Base-by-base conservation (phyloP, 108 stramenopile species). In the Mediolabrus comicus region DNA sequence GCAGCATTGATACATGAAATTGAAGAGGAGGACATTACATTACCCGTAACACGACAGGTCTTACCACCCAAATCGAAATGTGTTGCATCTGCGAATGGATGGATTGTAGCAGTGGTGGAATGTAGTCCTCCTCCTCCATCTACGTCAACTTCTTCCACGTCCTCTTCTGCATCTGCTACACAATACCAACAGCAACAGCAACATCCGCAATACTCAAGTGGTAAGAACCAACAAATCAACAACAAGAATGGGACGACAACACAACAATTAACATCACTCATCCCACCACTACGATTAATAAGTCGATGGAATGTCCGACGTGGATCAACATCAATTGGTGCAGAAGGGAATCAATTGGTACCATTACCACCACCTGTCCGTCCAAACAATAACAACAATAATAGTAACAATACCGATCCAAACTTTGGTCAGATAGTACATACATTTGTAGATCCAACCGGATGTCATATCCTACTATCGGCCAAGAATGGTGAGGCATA, bases 381-480 rank as follows among this genome's bases (percentile, higher is more conserved):
- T 54, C 55, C 78, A 36, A 58, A 49, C 28, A 26, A 25, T 65
- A 3, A 74, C 71, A 74, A 80, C 58, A 34, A 72, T 79, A 57
- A 34, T 8, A 34, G 5, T n/a, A 70, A 39, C 46, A 70, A 74
- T 22, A 72, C 59, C n/a, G 84, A 62, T 69, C 72, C 77, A 28
- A 74, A 68, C 67, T 74, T 73, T 74, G 77, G 86, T 14, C 68
- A 81, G 14, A 86, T 94, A 49, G 60, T 49, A 27, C 89, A 88
- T 46, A 84, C 83, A 46, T 89, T 94, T 67, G 83, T 87, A 11
- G 92, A 94, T 82, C 92, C 92, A 0, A 94, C 92, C 36, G 92
- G 89, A 30, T 82, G 84, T 69, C 92, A 94, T 59, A 84, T 88
- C 25, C 73, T 94, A 2, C n/a, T 90, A 11, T 86, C 84, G 10